These are phyloP conservation scores for Pleurostoma richardsiae DNA, from an alignment of 2,329 filamentous ascomycete species.

Conservation along the genomic window DNA sequence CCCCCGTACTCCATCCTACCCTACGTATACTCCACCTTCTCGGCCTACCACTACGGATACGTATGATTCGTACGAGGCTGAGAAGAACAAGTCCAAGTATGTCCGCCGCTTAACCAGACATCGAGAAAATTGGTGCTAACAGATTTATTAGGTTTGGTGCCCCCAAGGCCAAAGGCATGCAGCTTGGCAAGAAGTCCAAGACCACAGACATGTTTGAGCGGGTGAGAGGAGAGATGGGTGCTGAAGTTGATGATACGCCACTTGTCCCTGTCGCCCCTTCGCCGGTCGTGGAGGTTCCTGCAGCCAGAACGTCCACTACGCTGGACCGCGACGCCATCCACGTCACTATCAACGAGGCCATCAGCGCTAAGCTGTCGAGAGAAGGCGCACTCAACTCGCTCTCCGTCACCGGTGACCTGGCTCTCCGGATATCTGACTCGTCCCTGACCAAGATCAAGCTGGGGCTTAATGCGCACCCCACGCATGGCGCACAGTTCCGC, in stretches of 20 bases:
- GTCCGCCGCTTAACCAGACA: slow-evolving; percentile 16
- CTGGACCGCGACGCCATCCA: slow-evolving; percentile 81
- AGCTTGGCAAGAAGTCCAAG: slow-evolving; percentile 97
- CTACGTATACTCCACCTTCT: slow-evolving; percentile 78
- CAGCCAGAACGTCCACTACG: slow-evolving; percentile 58
- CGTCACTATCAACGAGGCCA: slow-evolving; percentile 82
- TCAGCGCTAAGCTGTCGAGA: slow-evolving; percentile 80
- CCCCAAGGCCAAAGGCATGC: slow-evolving; percentile 95
- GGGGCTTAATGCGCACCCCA: slow-evolving; percentile 68
- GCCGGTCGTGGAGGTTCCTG: slow-evolving; percentile 44
- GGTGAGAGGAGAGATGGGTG: slow-evolving; percentile 85
- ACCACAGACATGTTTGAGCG: slow-evolving; percentile 96
- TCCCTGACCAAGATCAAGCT: slow-evolving; percentile 90
- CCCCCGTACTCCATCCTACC: slow-evolving; percentile 76
- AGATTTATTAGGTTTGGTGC: slow-evolving; percentile 44
- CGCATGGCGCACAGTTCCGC: slow-evolving; percentile 83
- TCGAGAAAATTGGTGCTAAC: slow-evolving; percentile 16
- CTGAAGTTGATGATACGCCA: slow-evolving; percentile 73
- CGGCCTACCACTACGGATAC: slow-evolving; percentile 71
- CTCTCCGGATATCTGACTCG: slow-evolving; percentile 83
- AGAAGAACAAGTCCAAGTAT: slow-evolving; percentile 93
- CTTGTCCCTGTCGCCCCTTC: slow-evolving; percentile 57
- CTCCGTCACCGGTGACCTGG: slow-evolving; percentile 86
- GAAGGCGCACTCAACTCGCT: slow-evolving; percentile 85
- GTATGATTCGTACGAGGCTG: slow-evolving; percentile 92